Evolutionary conservation across 2,329 filamentous ascomycete genomes (phyloP).

Genomic region (Teratosphaeria destructans): DNA sequence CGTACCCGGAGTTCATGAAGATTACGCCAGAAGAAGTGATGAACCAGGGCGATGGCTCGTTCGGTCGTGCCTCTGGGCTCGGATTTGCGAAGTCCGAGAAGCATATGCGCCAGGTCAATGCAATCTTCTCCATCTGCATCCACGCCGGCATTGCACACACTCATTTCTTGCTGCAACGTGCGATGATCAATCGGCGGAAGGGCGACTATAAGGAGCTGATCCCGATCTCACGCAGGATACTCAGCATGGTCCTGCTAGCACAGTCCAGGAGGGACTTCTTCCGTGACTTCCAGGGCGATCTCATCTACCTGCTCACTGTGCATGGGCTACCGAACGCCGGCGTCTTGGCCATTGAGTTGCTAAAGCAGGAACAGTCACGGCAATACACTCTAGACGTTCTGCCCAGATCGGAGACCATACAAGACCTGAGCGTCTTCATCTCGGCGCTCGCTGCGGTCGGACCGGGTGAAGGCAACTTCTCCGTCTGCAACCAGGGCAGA

Average conservation of each 20-base stretch:
- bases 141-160: conserved; percentile 41
- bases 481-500: conserved; percentile 32
- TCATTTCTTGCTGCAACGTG: conserved; percentile 48
- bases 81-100: conserved; percentile 7
- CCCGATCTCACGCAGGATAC: conserved; percentile 27
- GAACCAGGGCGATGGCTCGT: conserved; percentile 7
- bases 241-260: conserved; percentile 28
- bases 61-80: neutral
- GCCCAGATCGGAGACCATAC: conserved; percentile 35
- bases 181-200: conserved; percentile 38
- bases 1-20: conserved; percentile 21
- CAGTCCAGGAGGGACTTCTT: conserved; percentile 31
- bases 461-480: conserved; percentile 30
- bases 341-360: conserved; percentile 33
- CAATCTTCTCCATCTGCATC: conserved; percentile 32
- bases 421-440: conserved; percentile 36
- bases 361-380: conserved; percentile 31
- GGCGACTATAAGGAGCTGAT: conserved; percentile 26
- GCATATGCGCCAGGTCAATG: conserved; percentile 27
- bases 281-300: conserved; percentile 34
- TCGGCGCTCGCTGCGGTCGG: conserved; percentile 30
- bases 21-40: conserved; percentile 20
- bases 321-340: conserved; percentile 34
- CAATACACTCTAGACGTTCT: conserved; percentile 24
- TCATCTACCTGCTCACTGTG: conserved; percentile 28